Base-by-base conservation (phyloP, 768 basidiomycete genomes). In the Baorangia bicolor region DNA sequence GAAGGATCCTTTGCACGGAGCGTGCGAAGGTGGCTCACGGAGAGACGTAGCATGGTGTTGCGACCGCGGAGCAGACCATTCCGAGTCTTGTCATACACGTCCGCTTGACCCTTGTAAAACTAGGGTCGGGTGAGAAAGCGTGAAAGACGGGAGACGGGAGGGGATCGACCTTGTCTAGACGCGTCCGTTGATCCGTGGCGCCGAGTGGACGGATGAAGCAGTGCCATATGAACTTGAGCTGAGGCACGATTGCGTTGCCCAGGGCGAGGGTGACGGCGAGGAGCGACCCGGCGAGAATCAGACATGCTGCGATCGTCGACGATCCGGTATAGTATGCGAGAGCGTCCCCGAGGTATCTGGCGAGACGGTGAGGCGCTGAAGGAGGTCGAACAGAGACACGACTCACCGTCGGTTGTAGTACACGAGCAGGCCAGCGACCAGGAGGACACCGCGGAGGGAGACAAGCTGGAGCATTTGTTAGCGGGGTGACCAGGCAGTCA, bases 31-130 rank as follows among this genome's bases (percentile, higher is more conserved):
- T 90, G 87, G 33, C 80, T 78, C 0, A 86, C 84, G 4, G 81
- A 79, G n/a, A 90, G 75, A 50, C 76, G 78, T 13, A 89, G 76
- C 85, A 91, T 87, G 16, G 87, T 88, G 61, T 85, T 79, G 21
- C 90, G 75, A 0, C 90, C 90, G 11, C 86, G 79, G 2, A 91
- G 75, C 0, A 91, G 75, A 14, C 77, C 70, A 34, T 72, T 74
- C 5, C 90, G 75, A 2, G 88, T 91, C 38, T 74, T 69, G 74
- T 91, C 89, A 65, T 92, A 91, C 25, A 90, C 81, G 43, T 81
- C 78, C 2, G 88, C 87, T 65, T 90, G 88, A 8, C 84, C 83
- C 44, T 75, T 67, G 65, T 89, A 88, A 67, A 90, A 89, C 74
- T 83, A 8, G 4, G 43, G 46, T 31, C 21, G 1, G 28, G 27